A percentile compares a stretch with the other conserved stretches of the same genome.
phyloP scores from a whole-genome alignment of 1,139 yeast genomes.

The Debaryomycetaceae sp. region DNA sequence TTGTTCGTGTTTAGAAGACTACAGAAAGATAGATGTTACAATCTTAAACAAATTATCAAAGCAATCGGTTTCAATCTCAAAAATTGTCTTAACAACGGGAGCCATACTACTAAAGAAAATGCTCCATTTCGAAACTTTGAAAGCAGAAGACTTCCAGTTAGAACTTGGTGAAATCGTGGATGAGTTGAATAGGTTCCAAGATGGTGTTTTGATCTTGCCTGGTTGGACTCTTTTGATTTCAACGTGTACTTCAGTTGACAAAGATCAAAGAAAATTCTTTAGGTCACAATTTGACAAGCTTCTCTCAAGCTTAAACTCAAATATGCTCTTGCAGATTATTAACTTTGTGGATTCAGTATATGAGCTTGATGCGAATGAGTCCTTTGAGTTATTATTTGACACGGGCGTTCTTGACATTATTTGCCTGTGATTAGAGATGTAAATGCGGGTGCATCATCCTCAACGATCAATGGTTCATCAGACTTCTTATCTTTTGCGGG shows the following conservation, averaged over 20 bases:
- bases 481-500: too few species aligned
- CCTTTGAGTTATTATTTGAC: conserved; percentile 2
- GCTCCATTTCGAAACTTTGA: conserved; percentile 1
- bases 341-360: conserved; percentile 2
- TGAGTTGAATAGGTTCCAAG: conserved; percentile 2
- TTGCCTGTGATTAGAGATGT: not conserved
- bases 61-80: conserved; percentile 2
- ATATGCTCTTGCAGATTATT: conserved; percentile 4
- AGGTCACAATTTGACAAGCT: conserved; percentile 1
- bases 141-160: conserved; percentile 3
- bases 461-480: too few species aligned
- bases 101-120: conserved; percentile 4
- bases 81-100: conserved; percentile 1
- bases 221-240: conserved; percentile 4
- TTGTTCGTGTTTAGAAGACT: not conserved
- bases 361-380: not conserved
- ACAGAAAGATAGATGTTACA: not conserved
- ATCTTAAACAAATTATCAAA: not conserved
- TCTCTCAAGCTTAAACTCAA: conserved; percentile 1
- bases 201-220: conserved; percentile 3
- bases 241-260: conserved; percentile 1
- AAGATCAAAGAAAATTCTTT: conserved; percentile 1
- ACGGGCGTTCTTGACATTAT: conserved; percentile 1
- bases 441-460: too few species aligned
- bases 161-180: conserved; percentile 2